These are phyloP conservation scores for Boletus edulis DNA, from an alignment of 768 basidiomycete species.

Conservation along the genomic window DNA sequence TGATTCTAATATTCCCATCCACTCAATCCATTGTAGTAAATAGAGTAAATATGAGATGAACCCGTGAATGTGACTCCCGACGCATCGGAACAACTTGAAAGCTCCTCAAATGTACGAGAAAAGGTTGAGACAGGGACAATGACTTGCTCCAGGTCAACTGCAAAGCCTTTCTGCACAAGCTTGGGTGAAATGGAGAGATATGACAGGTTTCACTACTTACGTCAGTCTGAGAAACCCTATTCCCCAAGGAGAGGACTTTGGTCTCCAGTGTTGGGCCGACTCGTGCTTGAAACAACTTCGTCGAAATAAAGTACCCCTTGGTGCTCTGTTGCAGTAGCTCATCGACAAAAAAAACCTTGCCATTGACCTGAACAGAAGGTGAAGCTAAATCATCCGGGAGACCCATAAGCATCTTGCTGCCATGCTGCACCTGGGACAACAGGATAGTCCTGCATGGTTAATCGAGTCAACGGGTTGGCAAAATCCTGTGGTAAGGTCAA, in stretches of 20 bases:
- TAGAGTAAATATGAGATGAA: neutral
- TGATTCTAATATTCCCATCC: neutral
- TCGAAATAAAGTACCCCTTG: too few species aligned
- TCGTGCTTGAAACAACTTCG: too few species aligned
- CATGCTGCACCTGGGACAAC: neutral
- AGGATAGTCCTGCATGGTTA: neutral
- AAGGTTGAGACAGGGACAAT: neutral
- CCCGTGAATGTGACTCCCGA: neutral
- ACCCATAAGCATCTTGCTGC: neutral
- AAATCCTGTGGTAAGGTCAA: neutral
- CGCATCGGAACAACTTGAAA: neutral
- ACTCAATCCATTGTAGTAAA: neutral
- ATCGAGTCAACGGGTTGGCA: neutral
- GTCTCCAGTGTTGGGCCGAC: too few species aligned
- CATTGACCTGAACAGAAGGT: too few species aligned
- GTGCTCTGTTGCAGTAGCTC: too few species aligned
- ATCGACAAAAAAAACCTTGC: too few species aligned
- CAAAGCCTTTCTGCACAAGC: neutral
- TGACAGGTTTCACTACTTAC: neutral
- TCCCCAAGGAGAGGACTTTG: too few species aligned
- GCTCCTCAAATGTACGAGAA: neutral
- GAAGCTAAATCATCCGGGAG: neutral
- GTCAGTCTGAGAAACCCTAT: too few species aligned
- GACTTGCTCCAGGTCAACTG: neutral
- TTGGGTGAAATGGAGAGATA: neutral